phyloP scores from a whole-genome alignment of 2,329 filamentous ascomycete genomes.

The Pseudogymnoascus sp. region DNA sequence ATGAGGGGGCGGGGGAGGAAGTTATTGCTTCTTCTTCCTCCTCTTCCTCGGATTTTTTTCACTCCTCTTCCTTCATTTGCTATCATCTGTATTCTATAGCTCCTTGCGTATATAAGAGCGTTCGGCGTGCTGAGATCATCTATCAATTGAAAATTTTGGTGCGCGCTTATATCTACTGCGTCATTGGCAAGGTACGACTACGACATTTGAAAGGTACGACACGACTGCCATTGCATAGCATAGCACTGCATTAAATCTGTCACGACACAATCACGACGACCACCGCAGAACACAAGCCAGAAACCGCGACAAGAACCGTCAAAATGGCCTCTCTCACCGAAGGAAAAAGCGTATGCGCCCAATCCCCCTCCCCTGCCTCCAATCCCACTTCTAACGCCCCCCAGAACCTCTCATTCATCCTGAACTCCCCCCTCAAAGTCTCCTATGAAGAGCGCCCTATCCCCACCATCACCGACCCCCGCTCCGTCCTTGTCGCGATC shows the following conservation, averaged over 20 bases:
- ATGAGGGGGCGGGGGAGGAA: neutral
- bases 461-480: constrained; percentile 36
- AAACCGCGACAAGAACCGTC: neutral
- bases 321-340: constrained; percentile 10
- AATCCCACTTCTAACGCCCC: neutral
- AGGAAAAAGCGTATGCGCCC: constrained; percentile 9
- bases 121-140: constrained; percentile 3
- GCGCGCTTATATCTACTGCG: neutral
- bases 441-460: constrained; percentile 31
- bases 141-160: neutral
- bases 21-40: neutral
- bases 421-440: constrained; percentile 29
- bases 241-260: neutral
- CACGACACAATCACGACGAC: neutral
- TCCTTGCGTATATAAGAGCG: neutral
- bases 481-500: constrained; percentile 57
- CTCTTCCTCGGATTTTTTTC: neutral
- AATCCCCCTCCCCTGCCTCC: neutral
- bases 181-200: constrained; percentile 5
- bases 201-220: constrained; percentile 5
- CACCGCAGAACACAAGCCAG: neutral
- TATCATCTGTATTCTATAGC: neutral
- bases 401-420: constrained; percentile 34
- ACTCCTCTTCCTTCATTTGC: neutral
- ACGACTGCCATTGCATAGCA: neutral